Percentiles rank a stretch among this genome's conserved stretches.
Conservation (phyloP, 345 rosid species). For the Microcos paniculata region DNA sequence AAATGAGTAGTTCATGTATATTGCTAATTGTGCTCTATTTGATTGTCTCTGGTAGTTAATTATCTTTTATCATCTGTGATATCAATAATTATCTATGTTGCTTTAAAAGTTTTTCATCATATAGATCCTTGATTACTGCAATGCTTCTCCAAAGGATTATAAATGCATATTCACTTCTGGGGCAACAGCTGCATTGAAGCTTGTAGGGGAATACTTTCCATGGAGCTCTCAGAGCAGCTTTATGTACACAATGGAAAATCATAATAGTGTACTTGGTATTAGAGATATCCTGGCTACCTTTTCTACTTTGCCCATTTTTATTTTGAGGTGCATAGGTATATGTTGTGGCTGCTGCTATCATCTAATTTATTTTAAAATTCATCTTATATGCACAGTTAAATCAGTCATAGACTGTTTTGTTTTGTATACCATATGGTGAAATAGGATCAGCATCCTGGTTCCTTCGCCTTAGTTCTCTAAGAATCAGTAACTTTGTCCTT, state of each 20-base stretch:
- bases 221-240: conserved; percentile 69
- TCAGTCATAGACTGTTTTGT: not conserved
- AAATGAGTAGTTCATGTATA: not conserved
- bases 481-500: conserved; percentile 30
- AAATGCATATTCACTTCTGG: conserved; percentile 94
- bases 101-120: not conserved
- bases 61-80: not conserved
- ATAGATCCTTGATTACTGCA: conserved; percentile 85
- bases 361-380: not conserved
- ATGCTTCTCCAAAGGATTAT: conserved; percentile 82
- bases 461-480: not conserved
- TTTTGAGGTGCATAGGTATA: not conserved
- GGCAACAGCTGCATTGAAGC: conserved; percentile 89
- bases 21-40: not conserved
- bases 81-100: not conserved
- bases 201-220: conserved; percentile 92
- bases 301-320: not conserved
- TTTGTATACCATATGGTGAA: not conserved
- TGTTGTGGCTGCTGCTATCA: not conserved
- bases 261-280: conserved; percentile 95
- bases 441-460: not conserved
- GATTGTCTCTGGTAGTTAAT: not conserved
- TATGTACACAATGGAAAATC: conserved; percentile 91
- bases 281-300: conserved; percentile 75
- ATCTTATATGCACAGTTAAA: not conserved